phyloP scores from a whole-genome alignment of 768 basidiomycete species.

The Mycena galericulata region DNA sequence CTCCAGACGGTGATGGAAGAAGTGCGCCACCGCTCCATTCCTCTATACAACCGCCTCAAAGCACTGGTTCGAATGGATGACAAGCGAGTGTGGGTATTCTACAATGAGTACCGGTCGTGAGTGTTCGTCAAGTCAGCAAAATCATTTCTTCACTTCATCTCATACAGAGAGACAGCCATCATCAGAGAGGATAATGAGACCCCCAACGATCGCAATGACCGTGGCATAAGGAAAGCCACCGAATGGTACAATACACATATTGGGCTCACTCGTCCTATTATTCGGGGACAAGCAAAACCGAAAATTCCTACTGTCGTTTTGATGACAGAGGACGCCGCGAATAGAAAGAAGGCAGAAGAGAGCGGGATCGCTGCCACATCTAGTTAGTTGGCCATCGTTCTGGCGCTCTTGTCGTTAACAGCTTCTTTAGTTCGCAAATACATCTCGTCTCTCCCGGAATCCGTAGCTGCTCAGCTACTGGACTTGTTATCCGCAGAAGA shows the following conservation, averaged over 20 bases:
- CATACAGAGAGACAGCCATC: conserved; percentile 79
- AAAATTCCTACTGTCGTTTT: conserved; percentile 76
- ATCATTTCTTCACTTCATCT: neutral
- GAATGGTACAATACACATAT: conserved; percentile 90
- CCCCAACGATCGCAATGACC: conserved; percentile 95
- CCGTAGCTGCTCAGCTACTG: conserved; percentile 68
- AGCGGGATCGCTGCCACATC: conserved; percentile 72
- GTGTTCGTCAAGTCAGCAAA: conserved; percentile 43
- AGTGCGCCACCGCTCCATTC: conserved; percentile 93
- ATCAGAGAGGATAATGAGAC: conserved; percentile 82
- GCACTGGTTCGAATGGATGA: conserved; percentile 87
- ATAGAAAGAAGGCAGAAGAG: conserved; percentile 78
- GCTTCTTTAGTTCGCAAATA: conserved; percentile 74
- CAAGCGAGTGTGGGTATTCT: conserved; percentile 86
- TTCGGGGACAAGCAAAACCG: conserved; percentile 60
- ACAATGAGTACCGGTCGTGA: conserved; percentile 88
- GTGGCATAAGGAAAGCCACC: conserved; percentile 91
- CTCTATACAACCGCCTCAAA: conserved; percentile 92
- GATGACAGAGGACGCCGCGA: conserved; percentile 91
- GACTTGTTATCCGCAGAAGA: conserved; percentile 85
- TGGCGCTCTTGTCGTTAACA: conserved; percentile 1
- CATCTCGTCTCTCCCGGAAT: conserved; percentile 74
- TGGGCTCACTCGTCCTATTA: conserved; percentile 59
- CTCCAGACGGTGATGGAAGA: conserved; percentile 97
- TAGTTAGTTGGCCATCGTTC: conserved; percentile 66